Evolutionary conservation across 768 basidiomycete genomes (phyloP), one percentile per base, ranked within the genome.

Genomic region (Suillus cothurnatus): DNA sequence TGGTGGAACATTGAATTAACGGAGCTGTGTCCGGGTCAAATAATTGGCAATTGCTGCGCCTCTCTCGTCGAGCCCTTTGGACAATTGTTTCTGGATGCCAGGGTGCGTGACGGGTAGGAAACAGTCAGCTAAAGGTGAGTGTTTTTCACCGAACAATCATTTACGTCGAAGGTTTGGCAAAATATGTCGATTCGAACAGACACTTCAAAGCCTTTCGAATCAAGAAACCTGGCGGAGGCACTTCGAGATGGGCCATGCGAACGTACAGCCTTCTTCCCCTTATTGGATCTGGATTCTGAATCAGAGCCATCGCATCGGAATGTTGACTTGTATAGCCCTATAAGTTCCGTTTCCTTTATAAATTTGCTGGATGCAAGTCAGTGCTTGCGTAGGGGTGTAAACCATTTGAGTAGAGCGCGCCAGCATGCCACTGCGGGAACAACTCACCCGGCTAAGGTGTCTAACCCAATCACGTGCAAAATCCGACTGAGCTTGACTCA

Each of bases 401-500:
- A 28, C 52, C 52, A 55, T 55, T 53, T 31, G 31, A 31, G 31
- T 32, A 31, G 32, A 32, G 53, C 8, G 6, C 1, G 41, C 19
- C 19, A 45, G 39, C 17, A 11, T 23, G 12, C 47, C 9, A 49
- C 34, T 39, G 7, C 28, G 52, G 28, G 52, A 53, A 53, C 52
- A 47, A 19, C 50, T 2, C 26, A 7, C 38, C 50, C 50, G 28
- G 26, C 23, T 50, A 26, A 49, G 47, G 7, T 17, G 17, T 43
- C 41, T 21, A n/a, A 23, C 14, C 5, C 5, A 59, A 50, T 59
- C 52, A 50, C 52, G 31, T 58, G 61, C 15, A 15, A 61, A 28
- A 53, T 28, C 8, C 1, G n/a, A 56, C 43, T 38, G 4, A 12
- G 15, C 2, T 15, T 65, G 64, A 65, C 52, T 65, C 62, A 65